Evolutionary conservation across 2,329 filamentous ascomycete species (phyloP).

Genomic region (Diaporthe caulivora): DNA sequence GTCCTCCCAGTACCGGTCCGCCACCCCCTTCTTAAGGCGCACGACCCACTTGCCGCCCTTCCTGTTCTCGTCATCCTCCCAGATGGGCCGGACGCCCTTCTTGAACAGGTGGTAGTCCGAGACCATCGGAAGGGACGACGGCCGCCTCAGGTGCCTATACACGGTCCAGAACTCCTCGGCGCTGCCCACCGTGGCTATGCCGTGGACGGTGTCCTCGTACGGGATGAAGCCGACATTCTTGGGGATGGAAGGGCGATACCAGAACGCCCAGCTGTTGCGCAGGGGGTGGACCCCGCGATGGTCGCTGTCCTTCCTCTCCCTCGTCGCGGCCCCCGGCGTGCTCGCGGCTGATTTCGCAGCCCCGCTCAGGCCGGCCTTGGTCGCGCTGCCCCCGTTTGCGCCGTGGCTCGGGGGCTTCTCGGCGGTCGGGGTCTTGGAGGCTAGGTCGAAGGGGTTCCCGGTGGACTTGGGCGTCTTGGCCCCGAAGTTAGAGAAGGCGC

Average conservation of each 20-base stretch:
- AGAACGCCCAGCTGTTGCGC: constrained; percentile 93
- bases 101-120: constrained; percentile 99
- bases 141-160: constrained; percentile 89
- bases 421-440: constrained; percentile 68
- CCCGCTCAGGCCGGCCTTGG: constrained; percentile 63
- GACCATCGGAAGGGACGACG: constrained; percentile 87
- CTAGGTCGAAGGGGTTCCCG: constrained; percentile 83
- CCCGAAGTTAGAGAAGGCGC: constrained; percentile 96
- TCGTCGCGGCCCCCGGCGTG: constrained; percentile 54
- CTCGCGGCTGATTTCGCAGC: constrained; percentile 51
- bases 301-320: constrained; percentile 33
- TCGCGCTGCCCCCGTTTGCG: constrained; percentile 47
- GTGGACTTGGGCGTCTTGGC: constrained; percentile 90
- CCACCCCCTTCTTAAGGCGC: constrained; percentile 95
- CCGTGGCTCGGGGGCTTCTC: constrained; percentile 73
- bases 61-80: constrained; percentile 98
- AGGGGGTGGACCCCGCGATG: constrained; percentile 66
- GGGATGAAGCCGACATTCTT: constrained; percentile 90
- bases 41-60: constrained; percentile 98
- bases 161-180: constrained; percentile 93
- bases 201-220: constrained; percentile 95
- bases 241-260: constrained; percentile 95
- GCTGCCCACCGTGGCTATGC: constrained; percentile 84
- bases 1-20: constrained; percentile 97
- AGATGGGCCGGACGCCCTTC: constrained; percentile 94